A percentile compares a stretch with the other conserved stretches of the same genome.
Conservation (phyloP, 441 rosid species). For the Kokia cookei region DNA sequence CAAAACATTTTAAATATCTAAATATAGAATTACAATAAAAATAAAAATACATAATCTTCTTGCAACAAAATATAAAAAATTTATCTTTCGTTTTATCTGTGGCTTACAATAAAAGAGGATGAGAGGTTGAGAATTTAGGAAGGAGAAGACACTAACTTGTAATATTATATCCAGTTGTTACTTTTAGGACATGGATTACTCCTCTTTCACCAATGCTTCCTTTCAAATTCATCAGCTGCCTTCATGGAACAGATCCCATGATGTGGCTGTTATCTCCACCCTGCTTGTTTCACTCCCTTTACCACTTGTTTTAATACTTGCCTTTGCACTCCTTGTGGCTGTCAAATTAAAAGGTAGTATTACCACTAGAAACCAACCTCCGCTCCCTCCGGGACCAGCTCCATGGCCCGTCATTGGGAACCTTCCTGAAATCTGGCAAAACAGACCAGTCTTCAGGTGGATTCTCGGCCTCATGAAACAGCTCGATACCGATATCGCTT, state of each 20-base stretch:
- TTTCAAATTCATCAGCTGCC: background rate
- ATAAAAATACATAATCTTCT: no score
- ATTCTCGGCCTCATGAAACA: conserved; percentile 41
- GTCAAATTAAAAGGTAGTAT: background rate
- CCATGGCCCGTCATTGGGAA: conserved; percentile 49
- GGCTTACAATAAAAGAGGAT: no score
- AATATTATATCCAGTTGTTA: background rate
- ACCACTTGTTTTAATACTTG: background rate
- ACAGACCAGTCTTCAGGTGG: conserved; percentile 40
- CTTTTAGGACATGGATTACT: background rate
- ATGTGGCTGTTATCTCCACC: background rate
- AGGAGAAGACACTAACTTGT: background rate
- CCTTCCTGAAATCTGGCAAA: conserved; percentile 26
- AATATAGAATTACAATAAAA: no score
- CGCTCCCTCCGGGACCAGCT: conserved; percentile 61
- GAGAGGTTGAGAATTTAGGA: no score
- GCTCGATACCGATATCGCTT: conserved; percentile 43
- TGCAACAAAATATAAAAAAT: no score
- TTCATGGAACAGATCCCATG: background rate
- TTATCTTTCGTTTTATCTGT: no score
- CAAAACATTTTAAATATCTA: no score
- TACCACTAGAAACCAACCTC: background rate
- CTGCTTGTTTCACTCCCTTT: background rate
- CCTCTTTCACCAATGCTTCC: background rate
- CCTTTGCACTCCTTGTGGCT: background rate